Percentiles rank a stretch among this genome's conserved stretches.
Evolutionary conservation across 805 yeast species (phyloP).

Genomic region (Lipomyces spencermartinsiae): DNA sequence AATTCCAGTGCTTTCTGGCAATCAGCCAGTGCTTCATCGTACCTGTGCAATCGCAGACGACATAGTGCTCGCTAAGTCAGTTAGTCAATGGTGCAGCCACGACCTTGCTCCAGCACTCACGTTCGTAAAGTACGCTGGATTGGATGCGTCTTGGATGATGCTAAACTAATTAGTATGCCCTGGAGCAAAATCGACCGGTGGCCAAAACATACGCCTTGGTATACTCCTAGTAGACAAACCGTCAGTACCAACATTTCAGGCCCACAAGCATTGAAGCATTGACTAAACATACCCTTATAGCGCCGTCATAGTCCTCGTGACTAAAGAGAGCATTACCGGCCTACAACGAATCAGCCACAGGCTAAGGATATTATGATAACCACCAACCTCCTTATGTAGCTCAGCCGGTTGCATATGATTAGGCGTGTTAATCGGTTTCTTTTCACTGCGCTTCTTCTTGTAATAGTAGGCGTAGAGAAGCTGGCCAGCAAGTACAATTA

Average conservation of each 20-base stretch:
- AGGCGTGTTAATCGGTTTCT: conserved; percentile 1
- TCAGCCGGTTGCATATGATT: conserved; percentile 24
- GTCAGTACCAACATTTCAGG: not conserved
- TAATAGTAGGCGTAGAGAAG: not conserved
- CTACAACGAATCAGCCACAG: conserved; percentile 3
- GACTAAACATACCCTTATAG: conserved; percentile 40
- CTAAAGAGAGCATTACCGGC: conserved; percentile 42
- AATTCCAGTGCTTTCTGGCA: conserved; percentile 42
- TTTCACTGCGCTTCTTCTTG: not conserved
- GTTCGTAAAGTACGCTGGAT: conserved; percentile 42
- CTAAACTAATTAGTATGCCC: conserved; percentile 20
- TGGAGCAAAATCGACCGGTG: not conserved
- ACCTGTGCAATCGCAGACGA: conserved; percentile 37
- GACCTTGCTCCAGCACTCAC: conserved; percentile 24
- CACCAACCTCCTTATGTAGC: conserved; percentile 24
- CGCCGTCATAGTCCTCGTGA: conserved; percentile 42
- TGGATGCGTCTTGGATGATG: conserved; percentile 39
- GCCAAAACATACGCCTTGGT: conserved; percentile 42
- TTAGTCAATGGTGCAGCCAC: not conserved
- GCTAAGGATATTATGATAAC: not conserved
- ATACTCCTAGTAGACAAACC: conserved; percentile 36
- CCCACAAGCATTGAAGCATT: not conserved
- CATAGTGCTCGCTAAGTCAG: conserved; percentile 41
- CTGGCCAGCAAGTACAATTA: not conserved
- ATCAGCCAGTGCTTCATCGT: conserved; percentile 42